These are phyloP conservation scores for Dictyostelium discoideum DNA, from an alignment of 78 protist species.

Conservation along the genomic window DNA sequence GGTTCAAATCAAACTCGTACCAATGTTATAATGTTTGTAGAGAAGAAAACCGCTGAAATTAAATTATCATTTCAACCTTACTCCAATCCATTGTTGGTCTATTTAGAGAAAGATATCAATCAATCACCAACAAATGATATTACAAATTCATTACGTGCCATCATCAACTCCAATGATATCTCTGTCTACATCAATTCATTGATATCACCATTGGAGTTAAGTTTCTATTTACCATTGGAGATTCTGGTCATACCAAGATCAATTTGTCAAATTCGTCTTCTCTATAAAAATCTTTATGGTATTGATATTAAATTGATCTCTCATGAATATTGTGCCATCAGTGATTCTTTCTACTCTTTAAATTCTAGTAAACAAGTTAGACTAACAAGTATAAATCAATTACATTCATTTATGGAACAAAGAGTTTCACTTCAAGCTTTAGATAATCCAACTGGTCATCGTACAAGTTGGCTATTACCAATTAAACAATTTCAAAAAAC, in stretches of 20 bases:
- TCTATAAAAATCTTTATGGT: slow-evolving; percentile 44
- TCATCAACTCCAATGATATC: slow-evolving; percentile 34
- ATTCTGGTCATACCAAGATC: slow-evolving; percentile 41
- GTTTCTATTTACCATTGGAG: slow-evolving; percentile 36
- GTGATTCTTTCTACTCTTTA: slow-evolving; percentile 10
- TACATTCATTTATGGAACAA: slow-evolving; percentile 47
- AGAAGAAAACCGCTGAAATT: not conserved
- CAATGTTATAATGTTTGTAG: slow-evolving; percentile 3
- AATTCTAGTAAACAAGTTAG: not conserved
- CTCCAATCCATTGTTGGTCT: not conserved
- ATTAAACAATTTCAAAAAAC: not conserved
- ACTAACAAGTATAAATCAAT: not conserved
- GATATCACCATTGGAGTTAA: not conserved
- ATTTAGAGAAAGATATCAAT: slow-evolving; percentile 24
- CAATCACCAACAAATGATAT: not conserved
- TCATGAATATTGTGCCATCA: slow-evolving; percentile 18
- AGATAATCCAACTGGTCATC: slow-evolving; percentile 37
- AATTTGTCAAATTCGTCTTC: slow-evolving; percentile 10
- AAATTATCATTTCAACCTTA: slow-evolving; percentile 20
- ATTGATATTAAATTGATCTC: slow-evolving; percentile 46
- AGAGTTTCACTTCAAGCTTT: slow-evolving; percentile 12
- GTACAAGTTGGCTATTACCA: slow-evolving; percentile 50
- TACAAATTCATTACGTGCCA: not conserved
- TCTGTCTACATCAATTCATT: not conserved
- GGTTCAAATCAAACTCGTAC: not conserved